phyloP scores from a whole-genome alignment of 371 early-diverging fungal species.

The Mortierella sp. region DNA sequence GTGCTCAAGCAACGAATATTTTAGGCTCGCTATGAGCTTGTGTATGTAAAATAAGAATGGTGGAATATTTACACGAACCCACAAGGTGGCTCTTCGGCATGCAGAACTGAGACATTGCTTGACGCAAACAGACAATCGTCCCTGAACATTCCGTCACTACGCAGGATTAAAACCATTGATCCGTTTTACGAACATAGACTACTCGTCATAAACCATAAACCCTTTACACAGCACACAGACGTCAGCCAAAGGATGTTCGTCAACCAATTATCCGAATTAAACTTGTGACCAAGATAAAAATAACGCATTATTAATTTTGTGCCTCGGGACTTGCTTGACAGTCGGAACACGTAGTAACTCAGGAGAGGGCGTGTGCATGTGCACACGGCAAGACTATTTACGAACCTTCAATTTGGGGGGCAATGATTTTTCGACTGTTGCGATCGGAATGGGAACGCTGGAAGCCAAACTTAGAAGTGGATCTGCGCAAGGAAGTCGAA shows the following conservation, averaged over 20 bases:
- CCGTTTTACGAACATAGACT: neutral
- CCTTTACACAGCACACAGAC: neutral
- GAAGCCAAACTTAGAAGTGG: neutral
- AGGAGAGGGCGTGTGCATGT: too few species aligned
- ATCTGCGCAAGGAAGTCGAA: too few species aligned
- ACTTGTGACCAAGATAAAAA: slow-evolving; percentile 5
- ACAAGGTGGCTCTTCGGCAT: too few species aligned
- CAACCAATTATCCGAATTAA: neutral
- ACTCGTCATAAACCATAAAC: neutral
- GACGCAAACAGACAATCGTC: neutral
- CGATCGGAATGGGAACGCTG: neutral
- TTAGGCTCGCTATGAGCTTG: too few species aligned
- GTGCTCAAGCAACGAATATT: neutral
- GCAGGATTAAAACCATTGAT: slow-evolving; percentile 2
- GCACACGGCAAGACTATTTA: too few species aligned
- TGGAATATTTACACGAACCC: too few species aligned
- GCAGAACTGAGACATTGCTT: slow-evolving; percentile 1
- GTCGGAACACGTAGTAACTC: neutral
- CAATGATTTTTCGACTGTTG: neutral
- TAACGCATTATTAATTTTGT: neutral
- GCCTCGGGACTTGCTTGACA: neutral
- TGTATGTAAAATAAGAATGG: too few species aligned
- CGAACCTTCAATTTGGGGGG: neutral
- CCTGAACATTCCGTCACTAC: neutral
- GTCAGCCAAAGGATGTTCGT: neutral